These are phyloP conservation scores for Hirschfeldia incana DNA, from an alignment of 345 rosid species.

Conservation along the genomic window DNA sequence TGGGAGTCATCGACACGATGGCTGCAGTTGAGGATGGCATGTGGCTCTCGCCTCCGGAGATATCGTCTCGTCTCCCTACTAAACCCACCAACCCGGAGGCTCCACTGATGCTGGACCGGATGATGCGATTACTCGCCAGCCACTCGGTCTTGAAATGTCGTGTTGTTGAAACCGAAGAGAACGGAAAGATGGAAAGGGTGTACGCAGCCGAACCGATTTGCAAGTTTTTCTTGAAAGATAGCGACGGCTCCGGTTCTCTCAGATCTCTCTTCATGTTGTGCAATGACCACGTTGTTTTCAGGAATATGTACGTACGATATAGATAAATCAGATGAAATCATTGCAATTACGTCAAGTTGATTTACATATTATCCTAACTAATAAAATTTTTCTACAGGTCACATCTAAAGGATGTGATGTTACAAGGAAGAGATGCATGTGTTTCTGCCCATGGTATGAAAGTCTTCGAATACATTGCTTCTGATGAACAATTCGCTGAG, in stretches of 20 bases:
- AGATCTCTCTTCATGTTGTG: constrained; percentile 13
- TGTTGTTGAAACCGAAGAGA: constrained; percentile 8
- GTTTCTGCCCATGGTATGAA: constrained; percentile 53
- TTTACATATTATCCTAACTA: not conserved
- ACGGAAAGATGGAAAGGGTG: constrained; percentile 5
- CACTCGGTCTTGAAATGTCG: constrained; percentile 48
- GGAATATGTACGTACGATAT: constrained; percentile 28
- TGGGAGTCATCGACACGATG: constrained; percentile 52
- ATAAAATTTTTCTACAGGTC: not conserved
- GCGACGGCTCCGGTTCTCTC: constrained; percentile 30
- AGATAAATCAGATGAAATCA: not conserved
- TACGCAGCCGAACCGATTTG: constrained; percentile 38
- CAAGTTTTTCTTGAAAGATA: constrained; percentile 30
- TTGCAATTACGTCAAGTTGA: not conserved
- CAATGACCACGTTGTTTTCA: constrained; percentile 23
- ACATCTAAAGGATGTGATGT: constrained; percentile 46
- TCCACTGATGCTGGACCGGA: constrained; percentile 49
- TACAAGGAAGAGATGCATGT: constrained; percentile 57
- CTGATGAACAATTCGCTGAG: not conserved
- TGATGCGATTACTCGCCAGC: constrained; percentile 51
- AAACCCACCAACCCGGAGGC: constrained; percentile 48
- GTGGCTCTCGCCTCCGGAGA: constrained; percentile 50
- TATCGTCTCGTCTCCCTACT: constrained; percentile 35
- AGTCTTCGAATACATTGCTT: constrained; percentile 46
- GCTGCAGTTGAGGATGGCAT: constrained; percentile 27